phyloP scores from a whole-genome alignment of 2,329 filamentous ascomycete species.

The Cytospora piceicola region DNA sequence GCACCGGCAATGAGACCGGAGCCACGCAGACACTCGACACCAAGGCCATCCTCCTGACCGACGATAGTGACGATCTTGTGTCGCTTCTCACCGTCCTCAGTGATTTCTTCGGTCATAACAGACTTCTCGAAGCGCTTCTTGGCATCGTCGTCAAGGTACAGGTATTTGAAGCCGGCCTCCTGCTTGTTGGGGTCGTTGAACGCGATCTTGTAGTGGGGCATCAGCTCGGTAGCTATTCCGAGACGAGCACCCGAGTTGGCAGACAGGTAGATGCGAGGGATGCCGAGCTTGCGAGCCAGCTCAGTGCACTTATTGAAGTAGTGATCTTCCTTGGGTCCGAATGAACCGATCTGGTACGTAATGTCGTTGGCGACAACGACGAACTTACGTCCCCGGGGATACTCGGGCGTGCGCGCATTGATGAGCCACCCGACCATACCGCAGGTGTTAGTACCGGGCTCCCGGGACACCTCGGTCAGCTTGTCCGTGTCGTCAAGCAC shows the following conservation, averaged over 20 bases:
- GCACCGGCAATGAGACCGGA: constrained; percentile 98
- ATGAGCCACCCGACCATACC: constrained; percentile 99
- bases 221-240: constrained; percentile 93
- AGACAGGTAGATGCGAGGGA: constrained; percentile 96
- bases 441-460: constrained; percentile 92
- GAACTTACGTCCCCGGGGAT: constrained; percentile 88
- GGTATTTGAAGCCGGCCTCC: constrained; percentile 92
- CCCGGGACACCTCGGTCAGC: constrained; percentile 88
- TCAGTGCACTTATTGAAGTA: constrained; percentile 99
- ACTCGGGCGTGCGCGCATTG: constrained; percentile 92
- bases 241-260: constrained; percentile 98
- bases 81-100: constrained; percentile 84
- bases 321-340: constrained; percentile 92
- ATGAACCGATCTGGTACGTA: constrained; percentile 98
- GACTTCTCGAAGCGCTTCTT: constrained; percentile 86
- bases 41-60: constrained; percentile 91
- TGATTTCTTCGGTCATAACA: constrained; percentile 86
- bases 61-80: constrained; percentile 94
- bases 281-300: constrained; percentile 88
- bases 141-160: constrained; percentile 86
- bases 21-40: constrained; percentile 95
- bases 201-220: constrained; percentile 94
- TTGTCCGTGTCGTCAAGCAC: constrained; percentile 94
- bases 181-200: constrained; percentile 87
- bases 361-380: constrained; percentile 99